Conservation (phyloP, 129 eudicot species). For the Lonicera japonica region DNA sequence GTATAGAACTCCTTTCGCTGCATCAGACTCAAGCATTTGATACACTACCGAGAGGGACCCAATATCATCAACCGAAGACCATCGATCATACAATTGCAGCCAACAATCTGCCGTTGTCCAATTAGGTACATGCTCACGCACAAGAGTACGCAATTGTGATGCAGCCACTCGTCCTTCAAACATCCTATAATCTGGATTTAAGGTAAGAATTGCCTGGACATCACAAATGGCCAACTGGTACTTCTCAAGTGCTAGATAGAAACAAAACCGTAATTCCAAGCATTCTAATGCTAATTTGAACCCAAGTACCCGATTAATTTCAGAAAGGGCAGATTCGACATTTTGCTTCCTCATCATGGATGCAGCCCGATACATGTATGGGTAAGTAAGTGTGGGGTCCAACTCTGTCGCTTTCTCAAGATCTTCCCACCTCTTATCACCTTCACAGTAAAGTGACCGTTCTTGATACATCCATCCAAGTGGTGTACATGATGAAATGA, state of each 20-base stretch:
- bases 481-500: conserved; percentile 55
- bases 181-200: conserved; percentile 73
- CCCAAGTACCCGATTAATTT: conserved; percentile 77
- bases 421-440: conserved; percentile 58
- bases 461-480: conserved; percentile 99
- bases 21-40: conserved; percentile 96
- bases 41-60: conserved; percentile 96
- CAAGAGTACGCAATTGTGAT: conserved; percentile 70
- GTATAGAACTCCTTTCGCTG: conserved; percentile 88
- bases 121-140: conserved; percentile 81
- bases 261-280: conserved; percentile 87
- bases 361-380: conserved; percentile 96
- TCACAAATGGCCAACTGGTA: conserved; percentile 81
- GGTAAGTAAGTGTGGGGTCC: conserved; percentile 90
- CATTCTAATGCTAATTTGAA: conserved; percentile 86
- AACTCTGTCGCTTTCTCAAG: conserved; percentile 78
- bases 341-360: conserved; percentile 79
- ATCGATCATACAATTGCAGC: conserved; percentile 82
- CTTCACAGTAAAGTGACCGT: conserved; percentile 70
- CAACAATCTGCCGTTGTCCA: conserved; percentile 99
- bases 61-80: conserved; percentile 95
- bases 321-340: conserved; percentile 61
- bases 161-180: conserved; percentile 91
- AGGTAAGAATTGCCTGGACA: conserved; percentile 87
- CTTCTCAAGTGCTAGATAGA: conserved; percentile 79